Conservation (phyloP, 305 asterid genomes). For the Withania somnifera region DNA sequence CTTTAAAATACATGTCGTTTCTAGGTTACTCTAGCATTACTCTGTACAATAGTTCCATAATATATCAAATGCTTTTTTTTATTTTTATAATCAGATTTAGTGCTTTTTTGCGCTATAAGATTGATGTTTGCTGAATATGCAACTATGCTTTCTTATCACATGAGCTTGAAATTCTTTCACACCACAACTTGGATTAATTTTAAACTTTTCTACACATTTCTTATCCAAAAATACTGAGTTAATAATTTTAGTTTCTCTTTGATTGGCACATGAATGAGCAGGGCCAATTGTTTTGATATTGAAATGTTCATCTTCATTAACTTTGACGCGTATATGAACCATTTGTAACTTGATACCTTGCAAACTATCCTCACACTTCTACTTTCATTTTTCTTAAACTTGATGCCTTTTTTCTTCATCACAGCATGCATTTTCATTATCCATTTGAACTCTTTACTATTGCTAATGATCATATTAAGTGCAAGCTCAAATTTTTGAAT, state of each 20-base stretch:
- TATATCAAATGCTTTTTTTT: no score
- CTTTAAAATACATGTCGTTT: background rate
- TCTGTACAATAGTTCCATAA: background rate
- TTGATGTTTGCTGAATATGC: background rate
- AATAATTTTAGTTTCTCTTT: no score
- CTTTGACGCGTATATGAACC: background rate
- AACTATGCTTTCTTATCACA: background rate
- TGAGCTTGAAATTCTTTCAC: background rate
- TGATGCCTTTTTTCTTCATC: no score
- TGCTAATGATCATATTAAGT: background rate
- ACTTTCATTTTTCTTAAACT: no score
- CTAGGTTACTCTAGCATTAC: no score
- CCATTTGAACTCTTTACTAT: background rate
- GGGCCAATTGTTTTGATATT: background rate
- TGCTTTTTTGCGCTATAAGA: background rate
- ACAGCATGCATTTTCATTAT: background rate
- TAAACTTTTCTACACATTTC: no score
- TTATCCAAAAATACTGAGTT: background rate
- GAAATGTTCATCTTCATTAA: background rate
- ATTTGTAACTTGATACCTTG: background rate
- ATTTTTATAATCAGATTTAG: no score
- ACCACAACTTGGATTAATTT: background rate
- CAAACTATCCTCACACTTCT: background rate
- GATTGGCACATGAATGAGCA: background rate
- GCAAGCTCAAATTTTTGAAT: no score